A percentile compares a stretch with the other conserved stretches of the same genome.
These are phyloP conservation scores for Lipomyces kockii DNA, from an alignment of 805 yeast species.

Conservation along the genomic window DNA sequence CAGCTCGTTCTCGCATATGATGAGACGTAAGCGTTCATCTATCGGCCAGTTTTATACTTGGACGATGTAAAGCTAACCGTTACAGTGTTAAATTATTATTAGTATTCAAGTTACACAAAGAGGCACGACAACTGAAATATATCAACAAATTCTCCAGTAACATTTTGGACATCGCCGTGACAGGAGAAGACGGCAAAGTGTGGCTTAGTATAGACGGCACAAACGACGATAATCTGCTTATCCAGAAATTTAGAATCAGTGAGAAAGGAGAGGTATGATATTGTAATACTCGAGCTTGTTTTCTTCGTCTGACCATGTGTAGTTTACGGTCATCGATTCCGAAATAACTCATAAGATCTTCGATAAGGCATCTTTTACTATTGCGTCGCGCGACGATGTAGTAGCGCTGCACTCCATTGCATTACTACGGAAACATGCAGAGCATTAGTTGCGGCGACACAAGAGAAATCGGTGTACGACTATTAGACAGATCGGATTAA, in stretches of 20 bases:
- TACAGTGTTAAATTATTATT: slow-evolving; percentile 18
- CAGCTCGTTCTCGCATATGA: slow-evolving; percentile 51
- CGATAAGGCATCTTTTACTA: slow-evolving; percentile 41
- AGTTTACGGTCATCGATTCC: slow-evolving; percentile 39
- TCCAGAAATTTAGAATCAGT: slow-evolving; percentile 37
- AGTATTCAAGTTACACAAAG: slow-evolving; percentile 10
- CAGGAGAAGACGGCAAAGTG: slow-evolving; percentile 41
- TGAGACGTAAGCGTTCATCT: slow-evolving; percentile 50
- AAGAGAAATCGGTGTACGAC: background rate
- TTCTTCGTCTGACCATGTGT: slow-evolving; percentile 30
- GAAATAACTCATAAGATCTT: slow-evolving; percentile 38
- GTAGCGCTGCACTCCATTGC: slow-evolving; percentile 57
- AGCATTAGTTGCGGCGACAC: slow-evolving; percentile 43
- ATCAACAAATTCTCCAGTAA: slow-evolving; percentile 37
- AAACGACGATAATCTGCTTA: slow-evolving; percentile 41
- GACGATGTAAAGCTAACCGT: background rate
- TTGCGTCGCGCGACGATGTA: slow-evolving; percentile 47
- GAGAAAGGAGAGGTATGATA: slow-evolving; percentile 38
- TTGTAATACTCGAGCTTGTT: slow-evolving; percentile 41
- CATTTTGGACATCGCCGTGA: slow-evolving; percentile 40
- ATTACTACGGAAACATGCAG: slow-evolving; percentile 65
- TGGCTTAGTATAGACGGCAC: slow-evolving; percentile 35
- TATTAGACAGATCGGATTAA: background rate
- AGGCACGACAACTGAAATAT: slow-evolving; percentile 45
- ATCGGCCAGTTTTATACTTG: background rate